A percentile compares a stretch with the other conserved stretches of the same genome.
phyloP scores from a whole-genome alignment of 164 flowering plant genomes.

The Tetrastigma voinierianum region DNA sequence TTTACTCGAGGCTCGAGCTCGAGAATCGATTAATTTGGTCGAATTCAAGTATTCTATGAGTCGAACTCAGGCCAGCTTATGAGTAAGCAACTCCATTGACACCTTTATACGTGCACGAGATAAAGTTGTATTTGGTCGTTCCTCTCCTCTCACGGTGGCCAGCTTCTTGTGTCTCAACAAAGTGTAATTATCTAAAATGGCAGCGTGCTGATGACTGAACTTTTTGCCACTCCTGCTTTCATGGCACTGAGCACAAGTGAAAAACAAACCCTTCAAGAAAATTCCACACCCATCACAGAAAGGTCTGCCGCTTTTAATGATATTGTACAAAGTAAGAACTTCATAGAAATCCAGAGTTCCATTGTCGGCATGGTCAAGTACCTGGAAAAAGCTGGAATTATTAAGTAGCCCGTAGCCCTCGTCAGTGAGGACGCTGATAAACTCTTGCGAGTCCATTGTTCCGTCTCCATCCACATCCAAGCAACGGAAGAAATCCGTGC shows the following conservation, averaged over 20 bases:
- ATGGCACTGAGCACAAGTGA: conserved; percentile 6
- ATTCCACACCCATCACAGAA: not conserved
- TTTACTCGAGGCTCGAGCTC: too few species aligned
- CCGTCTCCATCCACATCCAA: conserved; percentile 6
- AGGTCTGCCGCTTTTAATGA: not conserved
- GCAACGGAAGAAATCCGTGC: not conserved
- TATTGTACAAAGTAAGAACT: conserved; percentile 1
- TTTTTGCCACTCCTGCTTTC: not conserved
- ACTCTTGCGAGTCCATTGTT: not conserved
- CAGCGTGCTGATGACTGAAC: not conserved
- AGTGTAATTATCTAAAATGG: not conserved
- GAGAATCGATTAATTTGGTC: too few species aligned
- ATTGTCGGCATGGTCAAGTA: not conserved
- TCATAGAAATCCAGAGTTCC: conserved; percentile 5
- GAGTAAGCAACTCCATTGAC: too few species aligned
- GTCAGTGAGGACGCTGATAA: not conserved
- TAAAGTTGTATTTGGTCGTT: too few species aligned
- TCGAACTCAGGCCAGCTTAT: too few species aligned
- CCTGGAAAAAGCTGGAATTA: not conserved
- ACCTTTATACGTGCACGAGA: too few species aligned
- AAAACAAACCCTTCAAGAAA: not conserved
- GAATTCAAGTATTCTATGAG: too few species aligned
- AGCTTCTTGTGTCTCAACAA: not conserved
- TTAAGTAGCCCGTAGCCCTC: too few species aligned
- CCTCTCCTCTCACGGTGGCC: too few species aligned